Evolutionary conservation across 2,329 filamentous ascomycete species (phyloP).

Genomic region (Ploettnerulaceae sp.): DNA sequence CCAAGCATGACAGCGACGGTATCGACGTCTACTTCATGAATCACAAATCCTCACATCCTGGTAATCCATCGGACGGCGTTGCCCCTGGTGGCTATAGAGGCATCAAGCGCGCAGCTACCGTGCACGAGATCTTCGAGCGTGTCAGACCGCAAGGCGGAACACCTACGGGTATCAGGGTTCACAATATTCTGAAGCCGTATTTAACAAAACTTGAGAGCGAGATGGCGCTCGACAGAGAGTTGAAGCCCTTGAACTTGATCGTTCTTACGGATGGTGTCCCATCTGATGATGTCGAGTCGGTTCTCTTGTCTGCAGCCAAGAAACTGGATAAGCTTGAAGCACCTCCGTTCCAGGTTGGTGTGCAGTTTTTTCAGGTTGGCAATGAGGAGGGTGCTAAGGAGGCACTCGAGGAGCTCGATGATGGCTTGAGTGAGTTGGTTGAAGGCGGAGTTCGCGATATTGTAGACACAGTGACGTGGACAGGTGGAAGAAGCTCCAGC

Average conservation of each 20-base stretch:
- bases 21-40: slow-evolving; percentile 93
- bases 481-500: slow-evolving; percentile 17
- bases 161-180: slow-evolving; percentile 67
- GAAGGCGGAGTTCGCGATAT: slow-evolving; percentile 69
- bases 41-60: slow-evolving; percentile 42
- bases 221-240: slow-evolving; percentile 34
- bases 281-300: slow-evolving; percentile 69
- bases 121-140: slow-evolving; percentile 65
- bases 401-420: slow-evolving; percentile 69
- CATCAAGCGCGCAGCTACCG: slow-evolving; percentile 51
- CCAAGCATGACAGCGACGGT: slow-evolving; percentile 72
- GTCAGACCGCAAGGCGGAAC: slow-evolving; percentile 64
- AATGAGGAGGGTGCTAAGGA: slow-evolving; percentile 59
- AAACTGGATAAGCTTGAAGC: slow-evolving; percentile 67
- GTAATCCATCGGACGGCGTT: slow-evolving; percentile 34
- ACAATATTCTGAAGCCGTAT: slow-evolving; percentile 70
- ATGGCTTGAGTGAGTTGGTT: slow-evolving; percentile 55
- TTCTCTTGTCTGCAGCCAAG: slow-evolving; percentile 62
- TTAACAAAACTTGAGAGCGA: slow-evolving; percentile 48
- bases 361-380: slow-evolving; percentile 96
- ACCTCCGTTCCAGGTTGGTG: slow-evolving; percentile 75
- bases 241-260: slow-evolving; percentile 85
- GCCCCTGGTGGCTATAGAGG: slow-evolving; percentile 56
- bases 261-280: slow-evolving; percentile 87
- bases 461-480: slow-evolving; percentile 83